Evolutionary conservation across 306 rosid species (phyloP).

Genomic region (Cyclanthera cordifolia): DNA sequence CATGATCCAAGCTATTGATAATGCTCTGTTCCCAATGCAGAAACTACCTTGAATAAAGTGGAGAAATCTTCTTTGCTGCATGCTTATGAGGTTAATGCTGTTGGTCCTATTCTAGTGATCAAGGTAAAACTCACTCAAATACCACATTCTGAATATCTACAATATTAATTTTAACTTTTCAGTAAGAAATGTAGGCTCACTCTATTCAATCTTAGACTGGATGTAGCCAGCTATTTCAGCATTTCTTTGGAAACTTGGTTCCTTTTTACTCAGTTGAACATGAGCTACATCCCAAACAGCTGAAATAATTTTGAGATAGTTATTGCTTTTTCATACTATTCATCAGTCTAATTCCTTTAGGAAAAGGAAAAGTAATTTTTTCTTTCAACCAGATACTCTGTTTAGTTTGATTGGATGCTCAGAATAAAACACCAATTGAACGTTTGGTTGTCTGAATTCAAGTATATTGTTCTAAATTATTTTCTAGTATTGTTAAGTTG

Average conservation of each 20-base stretch:
- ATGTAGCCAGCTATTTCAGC: neutral
- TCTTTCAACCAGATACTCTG: neutral
- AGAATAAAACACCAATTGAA: neutral
- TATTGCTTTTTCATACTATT: neutral
- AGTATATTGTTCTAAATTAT: neutral
- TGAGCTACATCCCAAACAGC: neutral
- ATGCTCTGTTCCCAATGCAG: conserved; percentile 39
- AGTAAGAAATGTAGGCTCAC: neutral
- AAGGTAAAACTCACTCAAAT: conserved; percentile 41
- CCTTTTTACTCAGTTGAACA: neutral
- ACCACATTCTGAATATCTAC: neutral
- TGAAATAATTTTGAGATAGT: neutral
- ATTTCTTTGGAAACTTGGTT: neutral
- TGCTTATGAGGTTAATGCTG: conserved; percentile 80
- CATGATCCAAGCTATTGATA: neutral
- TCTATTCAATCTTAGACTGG: neutral
- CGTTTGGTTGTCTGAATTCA: neutral
- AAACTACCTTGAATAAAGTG: conserved; percentile 71
- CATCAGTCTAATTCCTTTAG: neutral
- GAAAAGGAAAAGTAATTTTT: neutral
- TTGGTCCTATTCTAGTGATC: conserved; percentile 80
- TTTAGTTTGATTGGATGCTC: neutral
- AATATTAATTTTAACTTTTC: neutral
- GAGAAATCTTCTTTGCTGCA: conserved; percentile 70
- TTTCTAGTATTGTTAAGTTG: neutral